Conservation (phyloP, 192 early-diverging fungal species). For the Phlyctochytrium planicorne region DNA sequence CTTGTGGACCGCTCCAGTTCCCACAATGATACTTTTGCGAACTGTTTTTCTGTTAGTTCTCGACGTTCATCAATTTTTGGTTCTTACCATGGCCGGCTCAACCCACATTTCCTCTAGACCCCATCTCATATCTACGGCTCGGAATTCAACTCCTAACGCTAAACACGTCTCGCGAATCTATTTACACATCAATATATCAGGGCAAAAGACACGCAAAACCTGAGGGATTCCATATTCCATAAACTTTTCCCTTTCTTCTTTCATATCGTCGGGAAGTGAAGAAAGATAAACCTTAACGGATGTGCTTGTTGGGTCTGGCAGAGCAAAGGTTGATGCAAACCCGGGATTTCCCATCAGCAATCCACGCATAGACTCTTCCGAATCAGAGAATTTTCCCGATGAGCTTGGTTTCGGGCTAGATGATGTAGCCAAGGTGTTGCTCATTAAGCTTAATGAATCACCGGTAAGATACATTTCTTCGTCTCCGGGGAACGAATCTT, state of each 20-base stretch:
- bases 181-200: too few relatives aligned
- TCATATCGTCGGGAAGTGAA: neutral
- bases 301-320: slow-evolving; percentile 6
- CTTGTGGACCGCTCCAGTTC: neutral
- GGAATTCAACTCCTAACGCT: slow-evolving; percentile 20
- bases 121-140: slow-evolving; percentile 9
- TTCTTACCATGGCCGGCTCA: slow-evolving; percentile 1
- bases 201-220: too few relatives aligned
- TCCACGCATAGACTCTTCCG: too few relatives aligned
- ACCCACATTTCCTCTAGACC: neutral
- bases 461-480: slow-evolving; percentile 21
- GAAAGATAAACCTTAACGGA: slow-evolving; percentile 12
- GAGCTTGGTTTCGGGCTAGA: too few relatives aligned
- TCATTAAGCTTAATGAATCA: too few relatives aligned
- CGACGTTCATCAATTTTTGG: too few relatives aligned
- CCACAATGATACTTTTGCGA: neutral
- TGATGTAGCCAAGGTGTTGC: too few relatives aligned
- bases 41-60: too few relatives aligned
- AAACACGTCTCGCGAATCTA: slow-evolving; percentile 9
- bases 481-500: slow-evolving; percentile 24
- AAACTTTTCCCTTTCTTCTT: slow-evolving; percentile 1
- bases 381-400: too few relatives aligned
- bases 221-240: neutral
- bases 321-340: neutral
- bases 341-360: too few relatives aligned